phyloP scores from a whole-genome alignment of 352 stramenopile species.

The Pythium brachiatum region DNA sequence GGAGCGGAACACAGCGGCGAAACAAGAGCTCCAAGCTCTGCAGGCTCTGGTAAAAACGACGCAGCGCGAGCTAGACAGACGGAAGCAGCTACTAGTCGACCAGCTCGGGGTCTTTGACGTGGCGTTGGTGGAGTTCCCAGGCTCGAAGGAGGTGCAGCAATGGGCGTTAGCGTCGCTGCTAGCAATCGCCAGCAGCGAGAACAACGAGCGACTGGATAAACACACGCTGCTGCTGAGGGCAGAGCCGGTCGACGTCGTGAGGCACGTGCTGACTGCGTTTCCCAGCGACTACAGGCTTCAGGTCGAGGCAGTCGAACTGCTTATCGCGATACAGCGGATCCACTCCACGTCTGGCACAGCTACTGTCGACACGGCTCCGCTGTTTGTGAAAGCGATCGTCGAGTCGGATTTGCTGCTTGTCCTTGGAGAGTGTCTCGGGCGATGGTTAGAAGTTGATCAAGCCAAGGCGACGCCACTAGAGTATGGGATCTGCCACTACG shows the following conservation, averaged over 20 bases:
- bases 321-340: conserved; percentile 8
- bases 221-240: conserved; percentile 6
- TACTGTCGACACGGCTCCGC: not conserved
- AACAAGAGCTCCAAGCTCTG: not conserved
- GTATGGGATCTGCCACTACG: not conserved
- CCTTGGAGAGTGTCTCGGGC: conserved; percentile 5
- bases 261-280: conserved; percentile 11
- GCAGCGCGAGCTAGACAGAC: conserved; percentile 6
- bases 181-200: not conserved
- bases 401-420: conserved; percentile 9
- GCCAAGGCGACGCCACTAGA: not conserved
- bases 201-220: not conserved
- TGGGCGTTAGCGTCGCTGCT: conserved; percentile 10
- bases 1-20: not conserved
- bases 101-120: conserved; percentile 22
- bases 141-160: conserved; percentile 13
- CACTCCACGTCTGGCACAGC: not conserved
- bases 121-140: conserved; percentile 9
- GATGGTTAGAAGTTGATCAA: not conserved
- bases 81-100: conserved; percentile 11
- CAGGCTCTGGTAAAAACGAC: not conserved
- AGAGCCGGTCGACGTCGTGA: conserved; percentile 11
- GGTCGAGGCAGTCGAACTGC: conserved; percentile 7
- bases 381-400: conserved; percentile 4
- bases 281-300: conserved; percentile 4